Evolutionary conservation across 139 green algal genomes (phyloP).

Genomic region (Chlorella sp.): DNA sequence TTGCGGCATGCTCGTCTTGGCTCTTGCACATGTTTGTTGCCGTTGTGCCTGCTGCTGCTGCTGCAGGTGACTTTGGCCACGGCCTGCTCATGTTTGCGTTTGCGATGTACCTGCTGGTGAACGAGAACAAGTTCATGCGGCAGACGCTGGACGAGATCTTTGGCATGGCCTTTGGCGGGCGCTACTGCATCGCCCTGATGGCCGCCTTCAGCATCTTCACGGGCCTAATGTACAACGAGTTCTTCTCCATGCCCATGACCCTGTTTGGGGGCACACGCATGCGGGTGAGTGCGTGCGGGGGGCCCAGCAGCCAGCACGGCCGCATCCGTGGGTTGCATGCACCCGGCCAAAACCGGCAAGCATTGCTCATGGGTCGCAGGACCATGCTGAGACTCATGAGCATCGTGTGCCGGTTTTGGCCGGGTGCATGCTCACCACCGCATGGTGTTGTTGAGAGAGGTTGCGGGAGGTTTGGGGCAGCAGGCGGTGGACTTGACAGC

Average conservation of each 20-base stretch:
- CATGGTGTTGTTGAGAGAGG: too few species aligned
- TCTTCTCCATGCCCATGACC: constrained; percentile 91
- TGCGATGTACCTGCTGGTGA: constrained; percentile 65
- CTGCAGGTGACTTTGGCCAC: background rate
- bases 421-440: too few species aligned
- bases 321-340: too few species aligned
- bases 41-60: constrained; percentile 60
- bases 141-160: constrained; percentile 81
- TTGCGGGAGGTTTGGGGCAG: too few species aligned
- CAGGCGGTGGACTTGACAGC: too few species aligned
- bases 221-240: constrained; percentile 97
- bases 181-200: constrained; percentile 97
- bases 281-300: too few species aligned
- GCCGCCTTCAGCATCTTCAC: constrained; percentile 94
- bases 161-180: constrained; percentile 86
- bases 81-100: constrained; percentile 78
- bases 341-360: too few species aligned
- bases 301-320: too few species aligned
- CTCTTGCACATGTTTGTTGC: constrained; percentile 73
- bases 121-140: constrained; percentile 70
- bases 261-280: constrained; percentile 64
- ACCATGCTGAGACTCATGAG: too few species aligned
- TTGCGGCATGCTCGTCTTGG: too few species aligned
- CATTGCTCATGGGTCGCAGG: too few species aligned
- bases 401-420: too few species aligned